Conservation (phyloP, 1,284 basidiomycete species). For the Boletellus deceptivus region DNA sequence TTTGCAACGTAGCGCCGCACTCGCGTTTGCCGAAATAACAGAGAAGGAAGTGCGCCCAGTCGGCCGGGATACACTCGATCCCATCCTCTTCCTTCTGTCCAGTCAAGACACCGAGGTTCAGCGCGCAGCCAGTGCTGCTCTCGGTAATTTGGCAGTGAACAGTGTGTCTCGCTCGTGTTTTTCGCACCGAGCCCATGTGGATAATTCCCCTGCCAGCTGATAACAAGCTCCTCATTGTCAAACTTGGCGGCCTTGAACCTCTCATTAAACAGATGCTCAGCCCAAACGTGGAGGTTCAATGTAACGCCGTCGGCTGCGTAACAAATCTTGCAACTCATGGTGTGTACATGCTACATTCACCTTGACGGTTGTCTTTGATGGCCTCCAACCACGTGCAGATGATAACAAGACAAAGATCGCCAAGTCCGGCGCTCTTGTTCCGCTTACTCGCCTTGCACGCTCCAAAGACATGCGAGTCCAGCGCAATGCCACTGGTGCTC, state of each 20-base stretch:
- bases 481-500: constrained; percentile 95
- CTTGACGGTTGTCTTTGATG: constrained; percentile 9
- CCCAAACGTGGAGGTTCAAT: constrained; percentile 99
- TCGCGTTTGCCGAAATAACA: constrained; percentile 99
- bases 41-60: constrained; percentile 99
- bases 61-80: constrained; percentile 95
- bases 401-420: constrained; percentile 99
- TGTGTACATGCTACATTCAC: constrained; percentile 39
- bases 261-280: constrained; percentile 99
- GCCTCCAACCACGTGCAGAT: constrained; percentile 47
- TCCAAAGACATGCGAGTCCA: constrained; percentile 99
- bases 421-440: constrained; percentile 96
- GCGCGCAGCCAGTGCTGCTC: constrained; percentile 95
- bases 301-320: constrained; percentile 99
- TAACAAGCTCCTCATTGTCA: constrained; percentile 98
- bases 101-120: constrained; percentile 99
- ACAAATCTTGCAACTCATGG: constrained; percentile 99
- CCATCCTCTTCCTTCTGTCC: constrained; percentile 95
- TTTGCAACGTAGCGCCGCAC: constrained; percentile 94
- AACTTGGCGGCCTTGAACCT: constrained; percentile 96
- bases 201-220: constrained; percentile 64
- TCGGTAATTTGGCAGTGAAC: constrained; percentile 98
- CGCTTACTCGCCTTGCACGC: constrained; percentile 92
- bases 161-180: constrained; percentile 56
- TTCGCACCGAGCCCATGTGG: constrained; percentile 20